These are phyloP conservation scores for Buxus sempervirens DNA, from an alignment of 164 flowering plant genomes.

Conservation along the genomic window DNA sequence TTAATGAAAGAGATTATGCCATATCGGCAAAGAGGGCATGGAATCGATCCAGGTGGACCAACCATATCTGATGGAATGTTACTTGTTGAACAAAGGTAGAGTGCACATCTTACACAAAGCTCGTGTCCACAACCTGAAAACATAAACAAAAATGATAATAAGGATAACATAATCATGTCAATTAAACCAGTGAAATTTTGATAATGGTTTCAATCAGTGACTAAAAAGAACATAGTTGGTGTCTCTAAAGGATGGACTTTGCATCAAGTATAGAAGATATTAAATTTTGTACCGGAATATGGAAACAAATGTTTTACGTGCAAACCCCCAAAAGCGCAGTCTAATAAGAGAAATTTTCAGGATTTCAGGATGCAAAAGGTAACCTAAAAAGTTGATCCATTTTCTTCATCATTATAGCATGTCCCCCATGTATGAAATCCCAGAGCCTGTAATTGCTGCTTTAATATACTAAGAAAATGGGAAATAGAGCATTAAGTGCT, in stretches of 20 bases:
- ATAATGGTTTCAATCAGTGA: not conserved
- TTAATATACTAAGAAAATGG: too few relatives aligned
- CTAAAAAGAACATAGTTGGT: not conserved
- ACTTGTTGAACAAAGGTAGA: conserved; percentile 85
- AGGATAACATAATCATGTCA: too few relatives aligned
- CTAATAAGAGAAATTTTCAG: too few relatives aligned
- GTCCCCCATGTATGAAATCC: too few relatives aligned
- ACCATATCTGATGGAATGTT: conserved; percentile 51
- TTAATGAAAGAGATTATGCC: conserved; percentile 65
- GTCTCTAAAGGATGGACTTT: not conserved
- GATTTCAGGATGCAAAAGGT: too few relatives aligned
- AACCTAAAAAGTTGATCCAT: too few relatives aligned
- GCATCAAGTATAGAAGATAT: not conserved
- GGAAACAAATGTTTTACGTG: not conserved
- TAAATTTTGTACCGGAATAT: not conserved
- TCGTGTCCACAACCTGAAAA: conserved; percentile 83
- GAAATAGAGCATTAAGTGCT: too few relatives aligned
- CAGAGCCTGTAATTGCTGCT: too few relatives aligned
- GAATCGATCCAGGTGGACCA: conserved; percentile 79
- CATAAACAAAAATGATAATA: not conserved
- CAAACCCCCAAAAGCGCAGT: not conserved
- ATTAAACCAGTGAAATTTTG: too few relatives aligned
- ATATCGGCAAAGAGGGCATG: conserved; percentile 90
- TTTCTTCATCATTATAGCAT: too few relatives aligned
- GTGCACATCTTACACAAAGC: conserved; percentile 85